Conservation (phyloP, 2,329 filamentous ascomycete genomes). For the Fusarium duplospermum region DNA sequence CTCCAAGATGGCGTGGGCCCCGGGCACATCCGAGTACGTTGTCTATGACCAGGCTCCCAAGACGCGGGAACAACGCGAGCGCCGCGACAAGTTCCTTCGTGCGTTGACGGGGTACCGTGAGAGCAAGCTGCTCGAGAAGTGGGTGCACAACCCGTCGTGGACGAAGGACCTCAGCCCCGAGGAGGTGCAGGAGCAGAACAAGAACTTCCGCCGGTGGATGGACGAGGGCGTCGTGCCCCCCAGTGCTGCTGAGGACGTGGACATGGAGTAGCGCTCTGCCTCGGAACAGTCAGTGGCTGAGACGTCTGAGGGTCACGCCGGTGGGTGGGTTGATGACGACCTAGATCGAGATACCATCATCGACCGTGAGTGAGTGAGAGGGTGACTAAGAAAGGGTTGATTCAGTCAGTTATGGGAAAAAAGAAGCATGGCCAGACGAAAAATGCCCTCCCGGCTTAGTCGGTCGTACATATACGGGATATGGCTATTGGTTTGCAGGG, state of each 20-base stretch:
- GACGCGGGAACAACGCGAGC: slow-evolving; percentile 72
- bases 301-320: slow-evolving; percentile 14
- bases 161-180: slow-evolving; percentile 83
- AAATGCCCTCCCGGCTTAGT: slow-evolving; percentile 11
- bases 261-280: slow-evolving; percentile 45
- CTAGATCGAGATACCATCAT: neutral
- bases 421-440: slow-evolving; percentile 10
- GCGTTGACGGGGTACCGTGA: slow-evolving; percentile 71
- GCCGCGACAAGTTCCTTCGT: slow-evolving; percentile 64
- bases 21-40: slow-evolving; percentile 76
- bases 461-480: slow-evolving; percentile 2
- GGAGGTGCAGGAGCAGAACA: slow-evolving; percentile 79
- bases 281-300: neutral
- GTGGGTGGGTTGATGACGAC: neutral
- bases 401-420: slow-evolving; percentile 1
- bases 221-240: slow-evolving; percentile 59
- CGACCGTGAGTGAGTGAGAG: neutral
- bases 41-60: slow-evolving; percentile 77
- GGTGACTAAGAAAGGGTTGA: neutral
- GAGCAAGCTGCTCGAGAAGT: slow-evolving; percentile 79
- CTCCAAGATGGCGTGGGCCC: slow-evolving; percentile 82
- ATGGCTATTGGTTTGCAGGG: neutral
- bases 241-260: slow-evolving; percentile 47
- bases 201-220: slow-evolving; percentile 67
- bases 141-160: slow-evolving; percentile 84